phyloP scores from a whole-genome alignment of 164 flowering plant species.

The Echeveria elegans region DNA sequence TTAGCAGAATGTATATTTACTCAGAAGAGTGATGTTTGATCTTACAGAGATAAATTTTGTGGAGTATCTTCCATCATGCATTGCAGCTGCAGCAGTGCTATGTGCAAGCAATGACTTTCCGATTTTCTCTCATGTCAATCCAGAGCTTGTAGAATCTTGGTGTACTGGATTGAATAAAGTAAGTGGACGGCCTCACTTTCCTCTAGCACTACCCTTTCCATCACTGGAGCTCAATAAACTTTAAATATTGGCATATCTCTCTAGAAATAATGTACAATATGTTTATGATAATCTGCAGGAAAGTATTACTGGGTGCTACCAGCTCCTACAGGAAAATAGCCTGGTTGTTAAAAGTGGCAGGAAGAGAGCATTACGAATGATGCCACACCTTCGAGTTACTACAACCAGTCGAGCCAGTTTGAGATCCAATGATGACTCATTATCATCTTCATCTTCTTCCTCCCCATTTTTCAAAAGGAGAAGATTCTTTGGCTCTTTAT shows the following conservation, averaged over 20 bases:
- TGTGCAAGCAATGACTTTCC: slow-evolving; percentile 66
- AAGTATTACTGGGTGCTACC: slow-evolving; percentile 49
- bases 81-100: slow-evolving; percentile 76
- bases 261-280: background rate
- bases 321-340: slow-evolving; percentile 40
- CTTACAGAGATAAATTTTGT: slow-evolving; percentile 58
- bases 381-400: slow-evolving; percentile 50
- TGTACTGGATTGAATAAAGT: slow-evolving; percentile 74
- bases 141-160: slow-evolving; percentile 61
- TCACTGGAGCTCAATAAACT: background rate
- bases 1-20: background rate
- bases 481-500: background rate
- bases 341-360: slow-evolving; percentile 17
- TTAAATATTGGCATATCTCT: background rate
- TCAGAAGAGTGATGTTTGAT: background rate
- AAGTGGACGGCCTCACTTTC: slow-evolving; percentile 18
- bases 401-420: slow-evolving; percentile 21
- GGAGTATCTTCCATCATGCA: slow-evolving; percentile 70
- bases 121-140: slow-evolving; percentile 36
- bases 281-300: slow-evolving; percentile 44
- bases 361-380: slow-evolving; percentile 32
- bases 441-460: slow-evolving; percentile 41
- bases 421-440: slow-evolving; percentile 32
- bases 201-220: slow-evolving; percentile 2
- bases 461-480: slow-evolving; percentile 37